Evolutionary conservation across 108 stramenopile genomes (phyloP).

Genomic region (Hondaea fermentalgiana): DNA sequence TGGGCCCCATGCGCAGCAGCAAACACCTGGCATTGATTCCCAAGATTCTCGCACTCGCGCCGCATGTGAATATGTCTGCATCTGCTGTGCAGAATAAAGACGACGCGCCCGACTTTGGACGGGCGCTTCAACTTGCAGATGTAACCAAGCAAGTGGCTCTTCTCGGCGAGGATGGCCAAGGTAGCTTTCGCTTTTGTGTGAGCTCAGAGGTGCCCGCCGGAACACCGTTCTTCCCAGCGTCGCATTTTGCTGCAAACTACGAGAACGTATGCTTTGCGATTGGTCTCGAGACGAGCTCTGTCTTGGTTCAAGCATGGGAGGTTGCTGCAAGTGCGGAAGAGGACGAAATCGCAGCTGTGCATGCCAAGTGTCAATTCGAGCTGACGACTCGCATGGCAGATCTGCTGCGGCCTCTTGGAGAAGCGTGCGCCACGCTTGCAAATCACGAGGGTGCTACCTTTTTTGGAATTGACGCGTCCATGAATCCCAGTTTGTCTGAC

Average conservation of each 20-base stretch:
- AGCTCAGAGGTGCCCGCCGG: not conserved
- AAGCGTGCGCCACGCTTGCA: not conserved
- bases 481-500: constrained; percentile 18
- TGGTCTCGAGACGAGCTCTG: constrained; percentile 13
- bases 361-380: not conserved
- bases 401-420: not conserved
- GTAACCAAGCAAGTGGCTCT: not conserved
- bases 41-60: not conserved
- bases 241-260: not conserved
- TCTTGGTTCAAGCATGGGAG: not conserved
- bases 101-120: not conserved
- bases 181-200: constrained; percentile 24
- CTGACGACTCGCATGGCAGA: not conserved
- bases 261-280: not conserved
- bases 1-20: not conserved
- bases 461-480: constrained; percentile 8
- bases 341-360: not conserved
- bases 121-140: not conserved
- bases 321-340: not conserved
- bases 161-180: not conserved
- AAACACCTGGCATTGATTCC: not conserved
- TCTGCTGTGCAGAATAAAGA: not conserved
- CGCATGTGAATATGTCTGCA: not conserved
- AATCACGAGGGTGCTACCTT: not conserved
- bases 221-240: constrained; percentile 31